phyloP scores from a whole-genome alignment of 2,329 filamentous ascomycete genomes.

The Botrytis cinerea region DNA sequence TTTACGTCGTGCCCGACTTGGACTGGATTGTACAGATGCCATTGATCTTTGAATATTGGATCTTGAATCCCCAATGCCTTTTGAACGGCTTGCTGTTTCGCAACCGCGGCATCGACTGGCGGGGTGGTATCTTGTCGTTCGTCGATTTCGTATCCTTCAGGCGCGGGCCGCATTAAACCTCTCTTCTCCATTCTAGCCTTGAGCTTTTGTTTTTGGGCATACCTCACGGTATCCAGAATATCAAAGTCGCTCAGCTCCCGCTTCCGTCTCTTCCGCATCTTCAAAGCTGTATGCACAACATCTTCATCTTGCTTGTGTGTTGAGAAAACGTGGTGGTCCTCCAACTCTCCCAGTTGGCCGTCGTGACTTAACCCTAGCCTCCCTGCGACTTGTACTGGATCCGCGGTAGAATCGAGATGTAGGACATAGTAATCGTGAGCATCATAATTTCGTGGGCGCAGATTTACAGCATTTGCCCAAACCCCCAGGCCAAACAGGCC shows the following conservation, averaged over 20 bases:
- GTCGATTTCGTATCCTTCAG: constrained; percentile 30
- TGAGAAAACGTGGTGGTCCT: constrained; percentile 83
- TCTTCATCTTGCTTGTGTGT: constrained; percentile 63
- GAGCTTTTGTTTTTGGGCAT: constrained; percentile 75
- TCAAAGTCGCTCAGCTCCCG: constrained; percentile 55
- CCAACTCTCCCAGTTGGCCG: constrained; percentile 75
- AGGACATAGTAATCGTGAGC: constrained; percentile 91
- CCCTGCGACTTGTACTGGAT: constrained; percentile 69
- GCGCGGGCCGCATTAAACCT: constrained; percentile 36
- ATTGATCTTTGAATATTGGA: constrained; percentile 91
- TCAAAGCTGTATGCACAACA: constrained; percentile 56
- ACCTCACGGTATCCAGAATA: constrained; percentile 71
- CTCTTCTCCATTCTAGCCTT: constrained; percentile 62
- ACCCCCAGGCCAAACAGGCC: constrained; percentile 55
- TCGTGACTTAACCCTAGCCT: constrained; percentile 78
- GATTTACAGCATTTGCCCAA: constrained; percentile 48
- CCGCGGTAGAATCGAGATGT: constrained; percentile 68
- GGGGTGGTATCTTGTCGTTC: constrained; percentile 30
- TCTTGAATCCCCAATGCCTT: constrained; percentile 74
- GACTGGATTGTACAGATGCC: constrained; percentile 87
- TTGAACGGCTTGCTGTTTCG: constrained; percentile 62
- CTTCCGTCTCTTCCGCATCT: constrained; percentile 59
- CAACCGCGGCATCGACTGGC: constrained; percentile 47
- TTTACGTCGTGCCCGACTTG: constrained; percentile 90
- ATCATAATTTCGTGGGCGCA: constrained; percentile 69